phyloP scores from a whole-genome alignment of 2,329 filamentous ascomycete species.

The Fusarium sublunatum region DNA sequence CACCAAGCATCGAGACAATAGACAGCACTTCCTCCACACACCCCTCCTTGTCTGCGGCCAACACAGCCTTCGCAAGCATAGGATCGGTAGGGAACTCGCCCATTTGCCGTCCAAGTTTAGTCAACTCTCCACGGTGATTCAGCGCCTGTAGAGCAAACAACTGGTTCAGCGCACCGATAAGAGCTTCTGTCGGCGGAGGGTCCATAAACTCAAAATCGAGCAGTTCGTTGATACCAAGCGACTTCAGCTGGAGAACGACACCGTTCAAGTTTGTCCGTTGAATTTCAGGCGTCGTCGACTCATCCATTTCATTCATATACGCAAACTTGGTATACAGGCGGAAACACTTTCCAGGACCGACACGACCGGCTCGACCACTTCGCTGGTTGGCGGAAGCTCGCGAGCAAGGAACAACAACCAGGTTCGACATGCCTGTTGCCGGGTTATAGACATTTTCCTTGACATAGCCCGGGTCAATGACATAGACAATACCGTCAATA shows the following conservation, averaged over 20 bases:
- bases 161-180: conserved; percentile 89
- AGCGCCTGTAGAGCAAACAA: conserved; percentile 91
- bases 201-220: conserved; percentile 98
- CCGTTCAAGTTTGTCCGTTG: conserved; percentile 88
- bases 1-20: conserved; percentile 93
- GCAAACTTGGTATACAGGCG: conserved; percentile 93
- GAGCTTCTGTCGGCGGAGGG: conserved; percentile 86
- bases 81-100: conserved; percentile 94
- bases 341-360: conserved; percentile 92
- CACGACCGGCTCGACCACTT: conserved; percentile 90
- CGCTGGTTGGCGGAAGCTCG: conserved; percentile 93
- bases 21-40: conserved; percentile 93
- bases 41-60: conserved; percentile 89
- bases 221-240: conserved; percentile 89
- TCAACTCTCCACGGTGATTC: conserved; percentile 88
- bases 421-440: conserved; percentile 88
- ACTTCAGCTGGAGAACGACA: conserved; percentile 87
- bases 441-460: conserved; percentile 97
- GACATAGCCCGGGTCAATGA: conserved; percentile 94
- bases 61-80: conserved; percentile 88
- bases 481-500: conserved; percentile 95
- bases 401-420: conserved; percentile 91
- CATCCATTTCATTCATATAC: conserved; percentile 94
- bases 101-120: conserved; percentile 92
- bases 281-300: conserved; percentile 92